Base-by-base conservation (phyloP, 805 yeast genomes). In the Myxozyma sirexii region DNA sequence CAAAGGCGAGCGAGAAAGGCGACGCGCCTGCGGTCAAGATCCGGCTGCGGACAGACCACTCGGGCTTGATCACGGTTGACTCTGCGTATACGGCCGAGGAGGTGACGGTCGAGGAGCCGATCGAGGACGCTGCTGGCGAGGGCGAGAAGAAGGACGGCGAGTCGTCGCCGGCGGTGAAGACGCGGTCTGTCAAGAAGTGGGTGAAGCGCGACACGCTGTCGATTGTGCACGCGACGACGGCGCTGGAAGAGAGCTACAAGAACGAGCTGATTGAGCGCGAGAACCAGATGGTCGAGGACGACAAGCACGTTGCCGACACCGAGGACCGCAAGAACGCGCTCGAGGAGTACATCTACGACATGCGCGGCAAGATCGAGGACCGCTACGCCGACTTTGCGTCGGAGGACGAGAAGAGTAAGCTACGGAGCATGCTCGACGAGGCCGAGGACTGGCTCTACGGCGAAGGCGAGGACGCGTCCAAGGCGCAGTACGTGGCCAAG, bases 401-500 rank as follows among this genome's bases (percentile, higher is more conserved):
- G 68, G 96, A 87, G 62, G 90, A 85, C 71, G 99, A 94, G 83
- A 93, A 93, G 84, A 79, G 78, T 66, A 88, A 83, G 73, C 82
- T 94, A 72, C 75, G 82, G 51, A 88, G 79, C 62, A 82, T 87
- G 82, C 83, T 94, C 74, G 75, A 81, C 72, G 87, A 85, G 76
- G 85, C 98, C 67, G 99, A 94, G 83, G 97, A 93, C 74, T 94
- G 99, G 99, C 84, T 94, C 72, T 94, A 94, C 78, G 96, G 88
- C 64, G 99, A 91, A 59, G 98, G 98, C 73, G 91, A 89, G 74
- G 99, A 94, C 76, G 84, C 97, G 65, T 82, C 92, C 72, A 92
- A 94, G 84, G 99, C 94, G 70, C 90, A 88, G 76, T 94, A 93
- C 82, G 86, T 96, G 77, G 98, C 99, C 73, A 92, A 89, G 79